A percentile compares a stretch with the other conserved stretches of the same genome.
phyloP scores from a whole-genome alignment of 1,139 yeast genomes.

The Ashbya aceris region DNA sequence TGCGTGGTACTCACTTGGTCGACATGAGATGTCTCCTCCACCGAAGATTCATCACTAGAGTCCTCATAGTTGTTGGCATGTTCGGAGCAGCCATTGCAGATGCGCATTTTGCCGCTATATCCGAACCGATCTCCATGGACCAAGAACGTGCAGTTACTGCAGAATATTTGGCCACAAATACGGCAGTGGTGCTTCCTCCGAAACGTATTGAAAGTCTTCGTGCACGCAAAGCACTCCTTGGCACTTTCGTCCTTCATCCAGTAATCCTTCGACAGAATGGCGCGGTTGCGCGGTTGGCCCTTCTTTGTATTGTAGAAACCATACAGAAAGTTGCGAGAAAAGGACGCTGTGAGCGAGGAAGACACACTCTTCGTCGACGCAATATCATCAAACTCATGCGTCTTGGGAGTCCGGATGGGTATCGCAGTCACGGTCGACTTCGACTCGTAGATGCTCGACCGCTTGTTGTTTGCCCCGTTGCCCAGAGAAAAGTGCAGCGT shows the following conservation, averaged over 20 bases:
- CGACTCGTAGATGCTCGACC: slow-evolving; percentile 29
- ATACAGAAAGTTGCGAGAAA: slow-evolving; percentile 36
- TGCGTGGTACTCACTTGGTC: slow-evolving; percentile 5
- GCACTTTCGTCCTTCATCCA: slow-evolving; percentile 93
- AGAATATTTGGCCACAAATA: slow-evolving; percentile 91
- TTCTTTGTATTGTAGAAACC: slow-evolving; percentile 38
- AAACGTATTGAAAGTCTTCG: slow-evolving; percentile 63
- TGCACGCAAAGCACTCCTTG: slow-evolving; percentile 70
- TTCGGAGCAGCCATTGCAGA: slow-evolving; percentile 69
- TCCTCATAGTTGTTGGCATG: slow-evolving; percentile 53
- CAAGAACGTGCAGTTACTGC: slow-evolving; percentile 75
- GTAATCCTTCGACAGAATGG: slow-evolving; percentile 53
- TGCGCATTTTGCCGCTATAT: slow-evolving; percentile 62
- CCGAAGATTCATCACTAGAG: slow-evolving; percentile 51
- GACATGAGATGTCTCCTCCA: slow-evolving; percentile 16
- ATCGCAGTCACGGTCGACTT: slow-evolving; percentile 28
- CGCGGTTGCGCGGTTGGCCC: slow-evolving; percentile 27
- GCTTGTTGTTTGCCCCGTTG: slow-evolving; percentile 19
- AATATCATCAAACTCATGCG: slow-evolving; percentile 19
- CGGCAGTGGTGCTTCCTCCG: slow-evolving; percentile 92
- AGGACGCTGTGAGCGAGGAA: slow-evolving; percentile 34
- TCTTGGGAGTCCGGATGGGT: slow-evolving; percentile 21
- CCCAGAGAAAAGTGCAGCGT: slow-evolving; percentile 19
- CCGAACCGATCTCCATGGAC: slow-evolving; percentile 68
- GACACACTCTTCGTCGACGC: slow-evolving; percentile 26